Conservation (phyloP, 768 basidiomycete species). For the Tricholoma saponaceum region DNA sequence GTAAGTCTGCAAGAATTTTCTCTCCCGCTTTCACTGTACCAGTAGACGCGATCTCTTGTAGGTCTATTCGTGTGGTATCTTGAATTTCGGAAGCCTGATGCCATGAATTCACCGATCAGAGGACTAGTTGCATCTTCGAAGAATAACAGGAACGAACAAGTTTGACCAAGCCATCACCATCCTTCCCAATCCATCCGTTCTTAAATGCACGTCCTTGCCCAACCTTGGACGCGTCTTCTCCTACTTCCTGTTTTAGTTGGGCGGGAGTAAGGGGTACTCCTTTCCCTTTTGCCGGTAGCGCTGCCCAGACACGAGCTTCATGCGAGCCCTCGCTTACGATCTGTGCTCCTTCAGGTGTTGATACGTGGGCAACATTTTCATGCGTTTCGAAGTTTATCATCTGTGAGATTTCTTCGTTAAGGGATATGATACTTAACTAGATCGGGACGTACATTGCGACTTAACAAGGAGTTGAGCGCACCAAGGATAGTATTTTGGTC, state of each 20-base stretch:
- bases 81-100: constrained; percentile 56
- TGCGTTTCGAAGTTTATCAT: constrained; percentile 82
- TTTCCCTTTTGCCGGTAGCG: constrained; percentile 66
- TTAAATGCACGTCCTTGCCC: constrained; percentile 97
- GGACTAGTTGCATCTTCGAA: neutral
- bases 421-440: constrained; percentile 3
- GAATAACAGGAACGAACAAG: constrained; percentile 52
- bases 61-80: constrained; percentile 72
- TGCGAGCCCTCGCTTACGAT: constrained; percentile 85
- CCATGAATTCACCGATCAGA: constrained; percentile 4
- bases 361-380: constrained; percentile 66
- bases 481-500: constrained; percentile 83
- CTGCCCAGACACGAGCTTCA: constrained; percentile 92
- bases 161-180: constrained; percentile 83
- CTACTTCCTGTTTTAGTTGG: constrained; percentile 71
- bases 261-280: constrained; percentile 61
- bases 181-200: constrained; percentile 93
- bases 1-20: constrained; percentile 77
- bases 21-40: constrained; percentile 75
- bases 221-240: constrained; percentile 86
- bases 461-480: constrained; percentile 85
- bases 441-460: constrained; percentile 65
- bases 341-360: constrained; percentile 79
- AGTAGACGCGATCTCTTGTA: constrained; percentile 67
- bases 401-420: constrained; percentile 34